Evolutionary conservation across 164 flowering plant genomes (phyloP).

Genomic region (Umbellularia californica): DNA sequence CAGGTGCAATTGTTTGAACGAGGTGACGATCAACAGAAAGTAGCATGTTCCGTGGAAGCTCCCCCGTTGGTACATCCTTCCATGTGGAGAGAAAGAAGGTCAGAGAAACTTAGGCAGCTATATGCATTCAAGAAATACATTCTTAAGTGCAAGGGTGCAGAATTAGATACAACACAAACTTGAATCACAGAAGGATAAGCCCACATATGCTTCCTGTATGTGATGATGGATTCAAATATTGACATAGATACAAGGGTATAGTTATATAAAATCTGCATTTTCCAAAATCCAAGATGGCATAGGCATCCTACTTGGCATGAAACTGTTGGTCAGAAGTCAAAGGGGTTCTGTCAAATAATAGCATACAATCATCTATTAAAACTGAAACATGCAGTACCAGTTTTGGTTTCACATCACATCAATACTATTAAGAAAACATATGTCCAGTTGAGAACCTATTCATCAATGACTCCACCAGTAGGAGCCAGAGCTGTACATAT

Average conservation of each 20-base stretch:
- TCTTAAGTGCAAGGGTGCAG: not conserved
- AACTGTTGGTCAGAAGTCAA: not conserved
- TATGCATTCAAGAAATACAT: not conserved
- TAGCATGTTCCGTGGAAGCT: constrained; percentile 94
- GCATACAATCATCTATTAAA: not conserved
- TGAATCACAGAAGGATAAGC: not conserved
- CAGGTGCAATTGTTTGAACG: constrained; percentile 94
- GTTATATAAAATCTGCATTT: not conserved
- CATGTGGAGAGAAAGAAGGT: constrained; percentile 11
- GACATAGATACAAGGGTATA: not conserved
- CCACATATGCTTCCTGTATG: not conserved
- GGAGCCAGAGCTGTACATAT: not conserved
- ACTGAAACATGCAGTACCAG: not conserved
- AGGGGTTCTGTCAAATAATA: not conserved
- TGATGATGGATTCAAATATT: not conserved
- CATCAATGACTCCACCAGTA: not conserved
- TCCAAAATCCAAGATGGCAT: not conserved
- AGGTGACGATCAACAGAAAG: constrained; percentile 94
- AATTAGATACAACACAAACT: not conserved
- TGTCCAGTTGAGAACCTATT: not conserved
- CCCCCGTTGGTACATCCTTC: constrained; percentile 99
- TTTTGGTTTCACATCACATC: too few relatives aligned
- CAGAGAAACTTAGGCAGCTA: not conserved
- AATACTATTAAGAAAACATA: too few relatives aligned
- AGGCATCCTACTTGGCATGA: not conserved